Evolutionary conservation across 805 yeast species (phyloP), one percentile per base, ranked within the genome.

Genomic region (Metschnikowia cerradonensis): DNA sequence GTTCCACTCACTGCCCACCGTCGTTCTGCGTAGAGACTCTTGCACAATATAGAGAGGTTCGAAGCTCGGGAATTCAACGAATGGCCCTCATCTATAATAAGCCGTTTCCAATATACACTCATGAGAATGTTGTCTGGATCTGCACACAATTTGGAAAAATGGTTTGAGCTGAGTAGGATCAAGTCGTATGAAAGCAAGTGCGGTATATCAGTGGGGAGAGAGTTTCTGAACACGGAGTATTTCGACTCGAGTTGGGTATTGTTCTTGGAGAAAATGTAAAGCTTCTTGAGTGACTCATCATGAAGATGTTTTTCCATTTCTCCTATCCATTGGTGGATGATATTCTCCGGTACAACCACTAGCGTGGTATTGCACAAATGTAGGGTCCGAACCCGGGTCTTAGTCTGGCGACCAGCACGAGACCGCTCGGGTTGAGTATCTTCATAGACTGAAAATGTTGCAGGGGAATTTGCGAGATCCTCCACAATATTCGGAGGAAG

Each of bases 1-100:
- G 91, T 85, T 31, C 91, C 90, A 0, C 87, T 81, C 0, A 85
- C 88, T 0, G 84, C 82, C 91, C 91, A 85, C 52, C 79, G 74
- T 46, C 89, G 71, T 59, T 85, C 91, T 7, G 79, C 78, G 44
- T 66, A 63, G 42, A 86, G 60, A 20, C 69, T 66, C 33, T 70
- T 71, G 17, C 87, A 81, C 33, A 81, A 60, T 7, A 65, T 60
- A 6, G 80, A 83, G 0, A 80, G 73, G 45, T 78, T 70, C 0
- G 87, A 74, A 1, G 73, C 62, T 49, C 75, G 76, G 6, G 84
- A 74, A 52, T 72, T 75, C 78, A 84, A 75, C 26, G 83, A 75
- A 62, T 85, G 90, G 0, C 90, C 90, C 63, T 85, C 91, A 62
- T 85, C 91, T n/a, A 86, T 80, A 15, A 86, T 82, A 31, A 85